Percentiles rank a stretch among this genome's conserved stretches.
Evolutionary conservation across 2,329 filamentous ascomycete genomes (phyloP).

Genomic region (Ploettnerulaceae sp.): DNA sequence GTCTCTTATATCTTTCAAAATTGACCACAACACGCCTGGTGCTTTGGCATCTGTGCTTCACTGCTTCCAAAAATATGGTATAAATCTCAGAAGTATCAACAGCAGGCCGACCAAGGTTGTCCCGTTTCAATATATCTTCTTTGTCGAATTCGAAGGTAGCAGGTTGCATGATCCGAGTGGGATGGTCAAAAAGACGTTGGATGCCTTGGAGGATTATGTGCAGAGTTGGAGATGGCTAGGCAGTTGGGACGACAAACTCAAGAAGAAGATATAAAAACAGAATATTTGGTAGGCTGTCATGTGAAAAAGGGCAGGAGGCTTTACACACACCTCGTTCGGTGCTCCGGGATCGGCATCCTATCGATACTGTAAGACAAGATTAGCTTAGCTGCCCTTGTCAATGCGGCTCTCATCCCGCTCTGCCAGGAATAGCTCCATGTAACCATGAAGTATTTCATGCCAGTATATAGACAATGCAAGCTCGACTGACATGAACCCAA

Average conservation of each 20-base stretch:
- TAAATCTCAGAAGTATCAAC: slow-evolving; percentile 90
- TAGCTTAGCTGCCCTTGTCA: not conserved
- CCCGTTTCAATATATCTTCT: slow-evolving; percentile 91
- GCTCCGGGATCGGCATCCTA: slow-evolving; percentile 13
- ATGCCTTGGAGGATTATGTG: slow-evolving; percentile 52
- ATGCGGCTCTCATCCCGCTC: not conserved
- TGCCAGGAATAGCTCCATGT: not conserved
- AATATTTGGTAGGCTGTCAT: not conserved
- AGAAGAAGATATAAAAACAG: slow-evolving; percentile 4
- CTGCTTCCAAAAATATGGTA: slow-evolving; percentile 65
- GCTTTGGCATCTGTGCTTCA: slow-evolving; percentile 75
- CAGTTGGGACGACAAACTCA: slow-evolving; percentile 50
- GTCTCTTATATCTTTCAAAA: slow-evolving; percentile 76
- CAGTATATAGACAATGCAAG: not conserved
- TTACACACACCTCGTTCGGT: too few relatives aligned
- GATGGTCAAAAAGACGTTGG: slow-evolving; percentile 56
- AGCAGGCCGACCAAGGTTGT: slow-evolving; percentile 69
- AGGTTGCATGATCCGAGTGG: slow-evolving; percentile 47
- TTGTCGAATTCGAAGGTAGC: slow-evolving; percentile 79
- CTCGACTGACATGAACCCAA: slow-evolving; percentile 12
- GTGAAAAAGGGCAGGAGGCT: not conserved
- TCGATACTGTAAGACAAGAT: slow-evolving; percentile 16
- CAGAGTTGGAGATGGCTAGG: slow-evolving; percentile 64
- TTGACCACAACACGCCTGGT: slow-evolving; percentile 73
- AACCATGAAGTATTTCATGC: not conserved